These are phyloP conservation scores for Magnaporthiopsis poae DNA, from an alignment of 2,329 filamentous ascomycete species.

Conservation along the genomic window DNA sequence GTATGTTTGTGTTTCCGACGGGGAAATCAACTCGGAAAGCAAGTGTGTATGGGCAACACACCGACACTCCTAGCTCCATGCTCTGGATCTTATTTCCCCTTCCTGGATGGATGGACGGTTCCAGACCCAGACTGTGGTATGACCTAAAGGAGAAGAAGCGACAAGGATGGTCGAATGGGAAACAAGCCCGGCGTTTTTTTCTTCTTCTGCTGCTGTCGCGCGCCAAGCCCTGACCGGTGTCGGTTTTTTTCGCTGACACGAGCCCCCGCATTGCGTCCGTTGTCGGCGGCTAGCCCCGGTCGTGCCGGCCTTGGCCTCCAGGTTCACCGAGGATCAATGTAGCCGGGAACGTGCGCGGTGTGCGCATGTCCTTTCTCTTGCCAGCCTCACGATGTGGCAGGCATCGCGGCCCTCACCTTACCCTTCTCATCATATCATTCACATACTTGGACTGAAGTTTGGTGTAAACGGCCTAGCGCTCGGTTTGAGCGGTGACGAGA, in stretches of 20 bases:
- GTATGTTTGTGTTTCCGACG: neutral
- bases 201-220: neutral
- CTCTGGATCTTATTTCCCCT: too few species aligned
- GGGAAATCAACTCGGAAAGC: neutral
- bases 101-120: neutral
- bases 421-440: too few species aligned
- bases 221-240: neutral
- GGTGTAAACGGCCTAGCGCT: too few species aligned
- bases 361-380: too few species aligned
- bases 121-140: neutral
- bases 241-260: neutral
- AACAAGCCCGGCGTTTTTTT: neutral
- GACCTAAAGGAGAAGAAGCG: too few species aligned
- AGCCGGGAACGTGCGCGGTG: too few species aligned
- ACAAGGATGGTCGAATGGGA: neutral
- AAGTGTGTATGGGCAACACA: neutral
- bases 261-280: conserved; percentile 3
- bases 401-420: too few species aligned
- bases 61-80: neutral
- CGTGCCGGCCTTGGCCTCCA: neutral
- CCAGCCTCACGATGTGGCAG: too few species aligned
- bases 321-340: too few species aligned
- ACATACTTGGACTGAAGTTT: too few species aligned
- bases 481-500: too few species aligned
- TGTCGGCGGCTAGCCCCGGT: neutral